Evolutionary conservation across 768 basidiomycete species (phyloP).

Genomic region (Amyloporia xantha): DNA sequence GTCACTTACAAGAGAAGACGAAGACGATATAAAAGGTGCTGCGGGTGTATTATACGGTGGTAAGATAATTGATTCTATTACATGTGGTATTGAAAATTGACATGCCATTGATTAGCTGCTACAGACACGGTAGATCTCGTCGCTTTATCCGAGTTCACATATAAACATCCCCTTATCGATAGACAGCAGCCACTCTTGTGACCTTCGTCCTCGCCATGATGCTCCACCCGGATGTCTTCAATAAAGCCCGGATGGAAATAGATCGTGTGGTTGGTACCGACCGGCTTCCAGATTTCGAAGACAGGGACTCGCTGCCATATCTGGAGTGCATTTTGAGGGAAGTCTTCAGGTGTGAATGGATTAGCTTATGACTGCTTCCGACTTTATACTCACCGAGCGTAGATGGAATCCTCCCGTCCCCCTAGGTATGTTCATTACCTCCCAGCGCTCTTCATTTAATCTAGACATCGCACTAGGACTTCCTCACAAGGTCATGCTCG

Average conservation of each 20-base stretch:
- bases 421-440: conserved; percentile 29
- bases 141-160: too few species aligned
- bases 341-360: conserved; percentile 18
- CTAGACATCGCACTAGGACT: conserved; percentile 8
- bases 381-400: conserved; percentile 33
- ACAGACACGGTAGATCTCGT: conserved; percentile 14
- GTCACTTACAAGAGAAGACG: conserved; percentile 8
- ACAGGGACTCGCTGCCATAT: conserved; percentile 35
- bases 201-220: conserved; percentile 36
- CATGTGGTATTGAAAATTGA: neutral
- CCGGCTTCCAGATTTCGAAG: conserved; percentile 33
- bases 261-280: conserved; percentile 35
- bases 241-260: conserved; percentile 37
- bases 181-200: conserved; percentile 35
- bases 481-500: conserved; percentile 13
- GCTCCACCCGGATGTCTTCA: conserved; percentile 32
- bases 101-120: conserved; percentile 7
- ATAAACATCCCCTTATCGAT: too few species aligned
- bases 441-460: too few species aligned
- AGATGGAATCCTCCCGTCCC: conserved; percentile 35
- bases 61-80: neutral
- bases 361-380: conserved; percentile 29
- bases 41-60: conserved; percentile 18
- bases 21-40: conserved; percentile 16
- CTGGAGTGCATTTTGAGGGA: conserved; percentile 34